A percentile compares a stretch with the other conserved stretches of the same genome.
Evolutionary conservation across 257 asterid genomes (phyloP).

Genomic region (Henckelia pumila): DNA sequence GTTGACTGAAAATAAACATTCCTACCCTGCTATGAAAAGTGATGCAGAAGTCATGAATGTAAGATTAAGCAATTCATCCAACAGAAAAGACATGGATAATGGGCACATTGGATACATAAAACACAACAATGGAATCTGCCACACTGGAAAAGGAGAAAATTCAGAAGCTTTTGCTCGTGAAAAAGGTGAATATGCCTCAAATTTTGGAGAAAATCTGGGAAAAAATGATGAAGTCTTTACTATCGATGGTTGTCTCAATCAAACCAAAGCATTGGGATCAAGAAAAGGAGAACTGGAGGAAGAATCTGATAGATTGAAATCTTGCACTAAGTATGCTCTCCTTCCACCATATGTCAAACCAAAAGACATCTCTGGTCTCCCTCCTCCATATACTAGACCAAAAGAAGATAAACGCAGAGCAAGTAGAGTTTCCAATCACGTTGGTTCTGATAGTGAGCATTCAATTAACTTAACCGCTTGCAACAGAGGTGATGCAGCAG

Average conservation of each 20-base stretch:
- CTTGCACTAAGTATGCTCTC: slow-evolving; percentile 34
- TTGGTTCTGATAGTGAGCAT: slow-evolving; percentile 30
- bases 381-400: slow-evolving; percentile 68
- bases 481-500: slow-evolving; percentile 25
- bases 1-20: slow-evolving; percentile 32
- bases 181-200: slow-evolving; percentile 33
- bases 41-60: slow-evolving; percentile 32
- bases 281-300: slow-evolving; percentile 32
- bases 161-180: slow-evolving; percentile 35
- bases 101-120: slow-evolving; percentile 27
- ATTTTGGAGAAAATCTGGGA: slow-evolving; percentile 28
- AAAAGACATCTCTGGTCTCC: slow-evolving; percentile 37
- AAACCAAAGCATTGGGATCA: slow-evolving; percentile 27
- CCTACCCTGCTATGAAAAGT: slow-evolving; percentile 32
- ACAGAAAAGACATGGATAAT: slow-evolving; percentile 32
- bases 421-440: slow-evolving; percentile 38
- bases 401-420: slow-evolving; percentile 44
- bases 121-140: slow-evolving; percentile 29
- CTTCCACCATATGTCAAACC: slow-evolving; percentile 83
- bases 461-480: slow-evolving; percentile 22
- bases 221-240: slow-evolving; percentile 34
- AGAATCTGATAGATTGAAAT: slow-evolving; percentile 39
- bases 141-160: slow-evolving; percentile 31
- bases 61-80: slow-evolving; percentile 45
- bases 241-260: slow-evolving; percentile 22